These are phyloP conservation scores for Microbotryum scabiosae DNA, from an alignment of 1,284 basidiomycete genomes.

Conservation along the genomic window DNA sequence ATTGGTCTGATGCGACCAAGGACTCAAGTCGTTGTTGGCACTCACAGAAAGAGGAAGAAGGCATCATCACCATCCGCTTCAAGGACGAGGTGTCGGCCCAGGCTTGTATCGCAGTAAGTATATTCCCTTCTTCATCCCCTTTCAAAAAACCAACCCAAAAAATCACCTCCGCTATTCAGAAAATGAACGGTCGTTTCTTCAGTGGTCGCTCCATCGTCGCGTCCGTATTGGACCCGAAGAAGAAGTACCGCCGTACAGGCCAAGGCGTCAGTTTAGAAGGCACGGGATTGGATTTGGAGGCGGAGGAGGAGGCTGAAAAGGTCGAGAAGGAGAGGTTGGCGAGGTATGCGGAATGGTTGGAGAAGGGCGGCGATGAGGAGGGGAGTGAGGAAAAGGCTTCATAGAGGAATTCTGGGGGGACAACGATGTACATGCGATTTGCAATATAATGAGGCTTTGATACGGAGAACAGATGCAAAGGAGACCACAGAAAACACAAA, in stretches of 20 bases:
- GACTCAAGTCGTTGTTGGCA: background rate
- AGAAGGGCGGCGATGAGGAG: conserved; percentile 27
- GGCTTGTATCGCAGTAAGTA: conserved; percentile 72
- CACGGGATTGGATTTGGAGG: conserved; percentile 45
- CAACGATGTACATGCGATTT: too few species aligned
- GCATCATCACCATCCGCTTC: conserved; percentile 95
- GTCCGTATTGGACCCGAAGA: conserved; percentile 65
- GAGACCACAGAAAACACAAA: too few species aligned
- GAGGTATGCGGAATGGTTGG: conserved; percentile 77
- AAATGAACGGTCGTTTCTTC: conserved; percentile 94
- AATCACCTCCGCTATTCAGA: conserved; percentile 45
- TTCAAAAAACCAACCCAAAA: background rate
- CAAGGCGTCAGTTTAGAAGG: conserved; percentile 35
- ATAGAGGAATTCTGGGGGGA: too few species aligned
- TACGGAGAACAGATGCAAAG: too few species aligned
- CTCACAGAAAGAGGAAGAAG: conserved; percentile 76
- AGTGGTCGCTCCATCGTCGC: conserved; percentile 75
- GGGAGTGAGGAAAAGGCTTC: background rate
- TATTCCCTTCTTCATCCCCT: background rate
- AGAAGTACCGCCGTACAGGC: conserved; percentile 69
- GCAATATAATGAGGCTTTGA: too few species aligned
- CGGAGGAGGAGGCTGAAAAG: conserved; percentile 52
- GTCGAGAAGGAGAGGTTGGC: conserved; percentile 75
- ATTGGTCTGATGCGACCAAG: background rate
- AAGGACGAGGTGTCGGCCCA: conserved; percentile 75